phyloP scores from a whole-genome alignment of 2,329 filamentous ascomycete species.

The Neocatenulostroma microsporum region DNA sequence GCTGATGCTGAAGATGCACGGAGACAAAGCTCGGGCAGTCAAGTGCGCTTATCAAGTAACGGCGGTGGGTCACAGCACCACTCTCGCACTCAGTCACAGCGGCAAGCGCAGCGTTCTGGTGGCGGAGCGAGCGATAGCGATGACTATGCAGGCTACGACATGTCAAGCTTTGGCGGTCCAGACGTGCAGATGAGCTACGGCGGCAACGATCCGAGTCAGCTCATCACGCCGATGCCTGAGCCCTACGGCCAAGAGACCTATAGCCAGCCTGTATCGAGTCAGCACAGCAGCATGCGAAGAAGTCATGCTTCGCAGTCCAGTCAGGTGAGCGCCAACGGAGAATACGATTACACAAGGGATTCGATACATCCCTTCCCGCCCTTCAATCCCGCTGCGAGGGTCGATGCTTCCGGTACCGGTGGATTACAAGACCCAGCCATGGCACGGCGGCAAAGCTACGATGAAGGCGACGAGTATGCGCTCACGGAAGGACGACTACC shows the following conservation, averaged over 20 bases:
- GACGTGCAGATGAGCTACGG: constrained; percentile 55
- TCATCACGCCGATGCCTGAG: constrained; percentile 23
- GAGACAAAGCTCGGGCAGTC: constrained; percentile 50
- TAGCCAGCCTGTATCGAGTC: constrained; percentile 36
- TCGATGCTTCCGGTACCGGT: constrained; percentile 86
- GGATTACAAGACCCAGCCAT: constrained; percentile 69
- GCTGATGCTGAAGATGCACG: constrained; percentile 62
- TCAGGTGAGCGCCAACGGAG: constrained; percentile 25
- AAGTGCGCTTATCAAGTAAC: constrained; percentile 44
- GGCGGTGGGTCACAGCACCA: constrained; percentile 10
- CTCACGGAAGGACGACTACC: constrained; percentile 37
- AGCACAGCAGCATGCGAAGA: constrained; percentile 38
- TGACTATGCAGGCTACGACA: constrained; percentile 58
- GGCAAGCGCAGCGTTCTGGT: constrained; percentile 27
- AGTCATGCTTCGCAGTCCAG: constrained; percentile 37
- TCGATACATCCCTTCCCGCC: constrained; percentile 52
- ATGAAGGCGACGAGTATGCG: constrained; percentile 74
- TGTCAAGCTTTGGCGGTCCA: constrained; percentile 66
- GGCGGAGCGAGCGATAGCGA: constrained; percentile 61
- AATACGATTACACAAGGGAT: constrained; percentile 40
- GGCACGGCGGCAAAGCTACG: constrained; percentile 69
- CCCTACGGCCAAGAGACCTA: constrained; percentile 23
- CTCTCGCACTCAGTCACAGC: not conserved
- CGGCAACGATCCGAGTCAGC: constrained; percentile 36
- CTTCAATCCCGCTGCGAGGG: constrained; percentile 55